Evolutionary conservation across 116 monocot species (phyloP).

Genomic region (Cymodocea nodosa): DNA sequence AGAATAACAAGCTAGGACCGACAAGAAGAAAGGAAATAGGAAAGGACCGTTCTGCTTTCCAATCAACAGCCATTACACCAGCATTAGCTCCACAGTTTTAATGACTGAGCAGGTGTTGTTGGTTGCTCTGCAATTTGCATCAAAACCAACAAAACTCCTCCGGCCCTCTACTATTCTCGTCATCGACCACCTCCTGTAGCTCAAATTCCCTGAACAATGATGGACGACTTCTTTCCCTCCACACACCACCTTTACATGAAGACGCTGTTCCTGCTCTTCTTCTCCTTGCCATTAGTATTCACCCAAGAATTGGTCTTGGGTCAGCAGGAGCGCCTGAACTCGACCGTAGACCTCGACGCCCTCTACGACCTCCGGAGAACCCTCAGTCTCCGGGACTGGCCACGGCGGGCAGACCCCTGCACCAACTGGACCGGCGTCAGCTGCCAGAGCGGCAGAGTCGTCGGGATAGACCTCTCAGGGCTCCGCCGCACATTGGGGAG

Average conservation of each 20-base stretch:
- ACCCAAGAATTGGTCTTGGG: not conserved
- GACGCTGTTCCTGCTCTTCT: not conserved
- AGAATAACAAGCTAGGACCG: no score
- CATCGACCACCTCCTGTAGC: no score
- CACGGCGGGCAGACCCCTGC: slow-evolving; percentile 54
- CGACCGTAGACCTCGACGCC: slow-evolving; percentile 30
- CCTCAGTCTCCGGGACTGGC: slow-evolving; percentile 80
- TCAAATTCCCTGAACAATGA: no score
- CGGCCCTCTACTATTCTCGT: no score
- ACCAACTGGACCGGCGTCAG: slow-evolving; percentile 48
- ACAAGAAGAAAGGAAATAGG: no score
- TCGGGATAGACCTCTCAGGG: slow-evolving; percentile 30
- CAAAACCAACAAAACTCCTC: no score
- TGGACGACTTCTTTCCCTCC: no score
- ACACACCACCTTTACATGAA: not conserved
- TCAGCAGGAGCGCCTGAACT: slow-evolving; percentile 24
- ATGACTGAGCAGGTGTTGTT: no score
- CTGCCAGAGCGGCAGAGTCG: slow-evolving; percentile 49
- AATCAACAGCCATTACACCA: no score
- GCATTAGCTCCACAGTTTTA: no score
- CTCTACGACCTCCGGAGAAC: slow-evolving; percentile 51
- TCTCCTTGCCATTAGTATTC: not conserved
- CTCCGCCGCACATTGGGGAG: slow-evolving; percentile 62
- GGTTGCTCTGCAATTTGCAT: no score
- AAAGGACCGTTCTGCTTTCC: no score